phyloP scores from a whole-genome alignment of 2,329 filamentous ascomycete species.

The Ustulina deusta region DNA sequence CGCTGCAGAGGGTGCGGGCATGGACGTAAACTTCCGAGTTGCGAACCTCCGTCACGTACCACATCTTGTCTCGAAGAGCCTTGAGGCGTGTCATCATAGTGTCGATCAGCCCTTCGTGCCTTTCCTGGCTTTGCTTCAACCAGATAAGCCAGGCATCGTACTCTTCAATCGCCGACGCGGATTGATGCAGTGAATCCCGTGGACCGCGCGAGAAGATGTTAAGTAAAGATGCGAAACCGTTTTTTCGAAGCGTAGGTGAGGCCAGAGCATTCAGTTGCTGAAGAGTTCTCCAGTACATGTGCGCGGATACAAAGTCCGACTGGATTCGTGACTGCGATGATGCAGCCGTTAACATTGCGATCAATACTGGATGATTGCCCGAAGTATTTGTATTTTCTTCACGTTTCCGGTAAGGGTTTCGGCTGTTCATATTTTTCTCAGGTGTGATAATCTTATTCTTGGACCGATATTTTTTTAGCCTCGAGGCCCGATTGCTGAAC shows the following conservation, averaged over 20 bases:
- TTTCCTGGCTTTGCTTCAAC: slow-evolving; percentile 84
- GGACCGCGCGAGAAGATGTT: slow-evolving; percentile 80
- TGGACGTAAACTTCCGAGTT: slow-evolving; percentile 91
- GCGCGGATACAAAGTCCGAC: slow-evolving; percentile 85
- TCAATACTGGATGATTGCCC: slow-evolving; percentile 64
- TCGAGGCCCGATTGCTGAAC: slow-evolving; percentile 77
- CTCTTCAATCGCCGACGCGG: slow-evolving; percentile 78
- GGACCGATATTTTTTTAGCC: slow-evolving; percentile 69
- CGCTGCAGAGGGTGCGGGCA: slow-evolving; percentile 85
- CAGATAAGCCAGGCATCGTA: slow-evolving; percentile 86
- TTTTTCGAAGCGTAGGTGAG: slow-evolving; percentile 70
- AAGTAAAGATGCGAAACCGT: slow-evolving; percentile 78
- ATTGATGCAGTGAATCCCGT: slow-evolving; percentile 75
- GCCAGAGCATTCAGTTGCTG: slow-evolving; percentile 75
- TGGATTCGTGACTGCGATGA: slow-evolving; percentile 81
- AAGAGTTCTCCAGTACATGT: slow-evolving; percentile 86
- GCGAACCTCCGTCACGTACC: slow-evolving; percentile 95
- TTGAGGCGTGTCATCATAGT: slow-evolving; percentile 79
- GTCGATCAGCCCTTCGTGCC: slow-evolving; percentile 79
- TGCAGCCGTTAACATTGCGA: slow-evolving; percentile 81
- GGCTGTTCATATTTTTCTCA: slow-evolving; percentile 65
- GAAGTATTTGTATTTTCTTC: slow-evolving; percentile 46
- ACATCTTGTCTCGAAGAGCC: slow-evolving; percentile 94
- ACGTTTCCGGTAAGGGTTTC: slow-evolving; percentile 67
- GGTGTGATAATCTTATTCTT: slow-evolving; percentile 69